Evolutionary conservation across 768 basidiomycete species (phyloP).

Genomic region (Gautieria morchelliformis): DNA sequence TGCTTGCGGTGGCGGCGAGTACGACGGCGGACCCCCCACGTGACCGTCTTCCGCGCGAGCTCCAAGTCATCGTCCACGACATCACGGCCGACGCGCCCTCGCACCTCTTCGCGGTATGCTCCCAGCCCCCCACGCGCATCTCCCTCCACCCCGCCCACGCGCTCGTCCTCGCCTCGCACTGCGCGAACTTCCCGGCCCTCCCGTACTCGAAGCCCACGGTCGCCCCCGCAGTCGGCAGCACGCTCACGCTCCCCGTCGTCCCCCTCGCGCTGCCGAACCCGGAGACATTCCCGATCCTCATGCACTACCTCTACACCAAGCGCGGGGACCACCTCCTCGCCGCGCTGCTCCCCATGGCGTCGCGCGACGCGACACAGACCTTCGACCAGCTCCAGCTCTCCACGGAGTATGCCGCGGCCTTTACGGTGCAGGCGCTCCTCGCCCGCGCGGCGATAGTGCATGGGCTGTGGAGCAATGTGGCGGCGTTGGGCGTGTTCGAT

Average conservation of each 20-base stretch:
- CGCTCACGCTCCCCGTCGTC: conserved; percentile 13
- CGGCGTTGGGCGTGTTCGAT: conserved; percentile 5
- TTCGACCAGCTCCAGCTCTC: not conserved
- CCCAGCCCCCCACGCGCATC: not conserved
- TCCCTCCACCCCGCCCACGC: conserved; percentile 17
- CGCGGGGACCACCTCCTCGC: conserved; percentile 10
- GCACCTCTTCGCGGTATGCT: conserved; percentile 15
- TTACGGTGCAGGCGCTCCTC: conserved; percentile 2
- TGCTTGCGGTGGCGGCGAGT: not conserved
- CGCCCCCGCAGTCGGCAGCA: conserved; percentile 5
- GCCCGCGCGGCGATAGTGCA: not conserved
- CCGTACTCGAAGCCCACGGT: conserved; percentile 7
- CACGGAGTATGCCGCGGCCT: not conserved
- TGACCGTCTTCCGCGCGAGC: conserved; percentile 22
- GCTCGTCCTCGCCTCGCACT: conserved; percentile 12
- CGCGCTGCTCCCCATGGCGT: conserved; percentile 17
- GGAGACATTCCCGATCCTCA: conserved; percentile 13
- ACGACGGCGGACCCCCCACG: not conserved
- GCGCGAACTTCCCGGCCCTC: conserved; percentile 2
- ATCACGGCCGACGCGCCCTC: conserved; percentile 8
- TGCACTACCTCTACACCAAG: conserved; percentile 16
- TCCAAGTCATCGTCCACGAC: conserved; percentile 18
- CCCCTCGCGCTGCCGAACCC: conserved; percentile 13
- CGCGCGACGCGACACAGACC: conserved; percentile 20
- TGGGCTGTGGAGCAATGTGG: conserved; percentile 10